Evolutionary conservation across 1,284 basidiomycete genomes (phyloP).

Genomic region (Melampsora americana): DNA sequence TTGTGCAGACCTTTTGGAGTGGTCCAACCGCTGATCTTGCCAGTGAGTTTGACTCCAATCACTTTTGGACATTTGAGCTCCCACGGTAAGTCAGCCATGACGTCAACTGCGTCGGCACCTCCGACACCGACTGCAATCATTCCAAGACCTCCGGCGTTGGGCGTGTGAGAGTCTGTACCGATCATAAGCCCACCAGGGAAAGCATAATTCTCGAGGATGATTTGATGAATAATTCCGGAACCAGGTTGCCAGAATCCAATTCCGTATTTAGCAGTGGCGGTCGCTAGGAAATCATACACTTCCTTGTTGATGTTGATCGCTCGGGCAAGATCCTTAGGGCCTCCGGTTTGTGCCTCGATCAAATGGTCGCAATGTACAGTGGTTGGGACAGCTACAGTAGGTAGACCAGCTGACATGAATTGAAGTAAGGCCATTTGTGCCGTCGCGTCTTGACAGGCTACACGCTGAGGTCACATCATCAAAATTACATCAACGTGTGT

Average conservation of each 20-base stretch:
- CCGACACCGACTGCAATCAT: slow-evolving; percentile 99
- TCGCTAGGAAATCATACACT: slow-evolving; percentile 99
- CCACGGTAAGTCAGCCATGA: slow-evolving; percentile 97
- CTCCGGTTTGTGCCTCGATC: slow-evolving; percentile 94
- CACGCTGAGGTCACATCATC: slow-evolving; percentile 64
- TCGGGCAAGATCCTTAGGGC: slow-evolving; percentile 85
- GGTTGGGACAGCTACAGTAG: slow-evolving; percentile 92
- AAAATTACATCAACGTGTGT: too few species aligned
- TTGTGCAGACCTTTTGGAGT: slow-evolving; percentile 76
- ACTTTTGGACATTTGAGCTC: slow-evolving; percentile 99
- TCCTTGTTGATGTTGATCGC: slow-evolving; percentile 96
- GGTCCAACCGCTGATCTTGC: slow-evolving; percentile 94
- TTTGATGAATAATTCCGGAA: slow-evolving; percentile 81
- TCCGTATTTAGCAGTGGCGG: slow-evolving; percentile 96
- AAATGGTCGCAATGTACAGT: slow-evolving; percentile 88
- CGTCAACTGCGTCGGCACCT: slow-evolving; percentile 98
- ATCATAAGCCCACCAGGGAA: slow-evolving; percentile 99
- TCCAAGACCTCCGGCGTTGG: slow-evolving; percentile 97
- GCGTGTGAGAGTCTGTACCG: slow-evolving; percentile 98
- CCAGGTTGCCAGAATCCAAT: slow-evolving; percentile 99
- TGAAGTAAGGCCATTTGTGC: slow-evolving; percentile 99
- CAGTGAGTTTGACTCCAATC: slow-evolving; percentile 94
- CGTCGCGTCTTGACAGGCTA: slow-evolving; percentile 98
- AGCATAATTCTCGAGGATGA: slow-evolving; percentile 97
- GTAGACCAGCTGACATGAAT: slow-evolving; percentile 99